A percentile compares a stretch with the other conserved stretches of the same genome.
Conservation (phyloP, 345 rosid genomes). For the Litchi chinensis region DNA sequence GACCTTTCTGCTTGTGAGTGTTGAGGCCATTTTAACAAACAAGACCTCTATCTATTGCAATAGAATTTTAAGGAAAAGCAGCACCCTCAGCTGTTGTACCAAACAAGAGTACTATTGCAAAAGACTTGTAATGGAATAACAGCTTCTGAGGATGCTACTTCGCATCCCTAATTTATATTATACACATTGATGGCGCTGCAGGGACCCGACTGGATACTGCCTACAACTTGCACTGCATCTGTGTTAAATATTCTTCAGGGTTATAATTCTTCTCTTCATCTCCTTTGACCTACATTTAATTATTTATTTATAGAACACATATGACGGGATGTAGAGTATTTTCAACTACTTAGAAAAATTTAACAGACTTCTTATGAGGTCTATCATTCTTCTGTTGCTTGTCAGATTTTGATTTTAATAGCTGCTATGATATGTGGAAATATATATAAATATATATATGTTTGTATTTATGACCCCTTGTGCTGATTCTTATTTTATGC, state of each 20-base stretch:
- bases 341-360: neutral
- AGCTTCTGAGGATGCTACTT: neutral
- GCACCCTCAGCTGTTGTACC: neutral
- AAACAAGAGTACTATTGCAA: neutral
- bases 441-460: too few relatives aligned
- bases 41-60: neutral
- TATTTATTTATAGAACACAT: neutral
- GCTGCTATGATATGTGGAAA: neutral
- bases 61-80: too few relatives aligned
- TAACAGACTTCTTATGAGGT: neutral
- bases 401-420: neutral
- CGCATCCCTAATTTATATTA: neutral
- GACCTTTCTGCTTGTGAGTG: slow-evolving; percentile 9
- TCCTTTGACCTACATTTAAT: neutral
- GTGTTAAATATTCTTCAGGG: neutral
- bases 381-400: neutral
- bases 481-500: neutral
- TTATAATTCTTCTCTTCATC: neutral
- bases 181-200: neutral
- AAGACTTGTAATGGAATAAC: neutral
- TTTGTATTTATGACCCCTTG: neutral
- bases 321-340: neutral
- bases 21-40: neutral
- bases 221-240: neutral
- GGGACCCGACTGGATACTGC: neutral